phyloP scores from a whole-genome alignment of 192 early-diverging fungal species.

The Anaeromyces robustus region DNA sequence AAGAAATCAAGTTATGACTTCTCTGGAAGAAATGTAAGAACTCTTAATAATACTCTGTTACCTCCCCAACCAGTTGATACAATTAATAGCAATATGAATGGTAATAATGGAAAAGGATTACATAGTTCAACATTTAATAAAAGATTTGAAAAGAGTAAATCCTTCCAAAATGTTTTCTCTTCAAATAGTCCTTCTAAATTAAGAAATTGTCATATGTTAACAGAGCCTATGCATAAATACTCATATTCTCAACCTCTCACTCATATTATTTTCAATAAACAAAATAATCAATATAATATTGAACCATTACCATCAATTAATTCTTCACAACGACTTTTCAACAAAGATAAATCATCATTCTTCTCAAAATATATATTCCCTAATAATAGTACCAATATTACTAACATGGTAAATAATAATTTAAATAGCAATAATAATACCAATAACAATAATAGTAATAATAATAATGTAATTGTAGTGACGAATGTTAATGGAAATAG shows the following conservation, averaged over 20 bases:
- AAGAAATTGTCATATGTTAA: not conserved
- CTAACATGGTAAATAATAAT: too few relatives aligned
- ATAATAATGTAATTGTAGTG: not conserved
- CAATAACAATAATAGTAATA: not conserved
- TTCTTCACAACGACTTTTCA: not conserved
- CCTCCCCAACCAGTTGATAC: not conserved
- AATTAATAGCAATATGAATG: not conserved
- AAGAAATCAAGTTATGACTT: not conserved
- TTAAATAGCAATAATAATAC: not conserved
- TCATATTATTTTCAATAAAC: not conserved
- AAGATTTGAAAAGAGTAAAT: not conserved
- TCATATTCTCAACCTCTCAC: not conserved
- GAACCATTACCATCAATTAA: not conserved
- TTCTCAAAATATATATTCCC: not conserved
- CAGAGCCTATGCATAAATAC: not conserved
- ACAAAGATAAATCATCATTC: not conserved
- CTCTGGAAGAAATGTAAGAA: not conserved
- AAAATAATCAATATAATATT: not conserved
- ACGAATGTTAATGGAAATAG: not conserved
- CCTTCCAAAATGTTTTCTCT: not conserved
- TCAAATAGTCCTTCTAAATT: not conserved
- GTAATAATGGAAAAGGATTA: not conserved
- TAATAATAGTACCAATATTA: not conserved
- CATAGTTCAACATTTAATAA: not conserved
- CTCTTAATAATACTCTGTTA: not conserved